Conservation (phyloP, 202 grass and related monocot species). For the Schoenoplectus tabernaemontani region DNA sequence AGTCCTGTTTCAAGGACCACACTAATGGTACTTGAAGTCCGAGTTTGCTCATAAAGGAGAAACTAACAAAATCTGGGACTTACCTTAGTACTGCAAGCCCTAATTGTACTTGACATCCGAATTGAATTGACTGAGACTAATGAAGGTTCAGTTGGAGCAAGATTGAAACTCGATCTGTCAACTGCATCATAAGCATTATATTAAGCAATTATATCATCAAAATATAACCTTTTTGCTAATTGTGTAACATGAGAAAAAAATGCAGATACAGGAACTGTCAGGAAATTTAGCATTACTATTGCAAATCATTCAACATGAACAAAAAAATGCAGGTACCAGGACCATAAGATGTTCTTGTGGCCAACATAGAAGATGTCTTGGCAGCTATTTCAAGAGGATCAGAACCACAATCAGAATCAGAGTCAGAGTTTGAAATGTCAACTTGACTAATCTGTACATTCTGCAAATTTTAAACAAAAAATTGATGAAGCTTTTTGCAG, state of each 20-base stretch:
- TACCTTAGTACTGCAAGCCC: slow-evolving; percentile 32
- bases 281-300: slow-evolving; percentile 6
- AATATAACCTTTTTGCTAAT: background rate
- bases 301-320: background rate
- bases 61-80: slow-evolving; percentile 5
- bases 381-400: slow-evolving; percentile 13
- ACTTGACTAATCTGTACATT: slow-evolving; percentile 26
- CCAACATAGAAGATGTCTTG: slow-evolving; percentile 21
- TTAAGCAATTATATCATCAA: background rate
- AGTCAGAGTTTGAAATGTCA: slow-evolving; percentile 32
- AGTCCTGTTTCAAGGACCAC: background rate
- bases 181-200: slow-evolving; percentile 1
- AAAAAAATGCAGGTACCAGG: background rate
- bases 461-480: slow-evolving; percentile 23
- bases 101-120: slow-evolving; percentile 13
- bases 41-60: background rate
- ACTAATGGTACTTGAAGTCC: background rate
- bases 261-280: slow-evolving; percentile 24
- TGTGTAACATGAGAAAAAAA: background rate
- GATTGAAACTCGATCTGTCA: slow-evolving; percentile 10
- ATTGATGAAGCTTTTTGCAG: background rate
- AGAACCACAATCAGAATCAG: slow-evolving; percentile 47
- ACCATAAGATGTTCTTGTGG: slow-evolving; percentile 25
- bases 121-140: background rate
- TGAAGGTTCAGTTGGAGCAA: slow-evolving; percentile 11